phyloP scores from a whole-genome alignment of 306 rosid genomes.

The Inga leiocalycina region DNA sequence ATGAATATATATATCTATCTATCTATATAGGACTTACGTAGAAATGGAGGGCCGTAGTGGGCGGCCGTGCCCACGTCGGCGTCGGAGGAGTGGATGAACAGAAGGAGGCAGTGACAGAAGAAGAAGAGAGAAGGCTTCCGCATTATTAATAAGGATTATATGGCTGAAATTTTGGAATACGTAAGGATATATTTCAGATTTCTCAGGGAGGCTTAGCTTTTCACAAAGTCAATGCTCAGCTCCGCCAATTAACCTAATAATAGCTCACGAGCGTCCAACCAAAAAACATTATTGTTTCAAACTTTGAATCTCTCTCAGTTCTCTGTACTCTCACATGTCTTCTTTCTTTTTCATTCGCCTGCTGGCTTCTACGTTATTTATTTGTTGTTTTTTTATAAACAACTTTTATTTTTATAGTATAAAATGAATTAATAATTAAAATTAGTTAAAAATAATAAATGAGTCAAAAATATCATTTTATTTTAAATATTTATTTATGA shows the following conservation, averaged over 20 bases:
- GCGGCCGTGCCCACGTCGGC: slow-evolving; percentile 74
- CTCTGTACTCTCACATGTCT: background rate
- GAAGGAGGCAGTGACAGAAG: slow-evolving; percentile 15
- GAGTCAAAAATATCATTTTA: too few relatives aligned
- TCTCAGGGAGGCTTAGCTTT: background rate
- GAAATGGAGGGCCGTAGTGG: slow-evolving; percentile 56
- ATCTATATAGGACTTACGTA: slow-evolving; percentile 21
- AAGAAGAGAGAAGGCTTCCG: background rate
- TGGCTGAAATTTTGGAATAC: background rate
- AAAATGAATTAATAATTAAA: too few relatives aligned
- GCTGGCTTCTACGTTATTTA: background rate
- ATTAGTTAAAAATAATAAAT: too few relatives aligned
- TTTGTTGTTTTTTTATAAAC: too few relatives aligned
- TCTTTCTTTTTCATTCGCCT: background rate
- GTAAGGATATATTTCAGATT: background rate
- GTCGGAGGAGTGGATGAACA: slow-evolving; percentile 41
- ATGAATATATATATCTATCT: background rate
- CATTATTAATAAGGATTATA: slow-evolving; percentile 10
- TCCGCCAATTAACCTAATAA: background rate
- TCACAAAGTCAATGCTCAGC: background rate
- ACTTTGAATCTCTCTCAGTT: background rate
- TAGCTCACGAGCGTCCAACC: background rate
- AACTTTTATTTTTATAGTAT: too few relatives aligned
- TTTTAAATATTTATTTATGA: too few relatives aligned
- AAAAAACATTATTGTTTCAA: background rate